Evolutionary conservation across 345 rosid species (phyloP).

Genomic region (Cardamine chenopodiifolia): DNA sequence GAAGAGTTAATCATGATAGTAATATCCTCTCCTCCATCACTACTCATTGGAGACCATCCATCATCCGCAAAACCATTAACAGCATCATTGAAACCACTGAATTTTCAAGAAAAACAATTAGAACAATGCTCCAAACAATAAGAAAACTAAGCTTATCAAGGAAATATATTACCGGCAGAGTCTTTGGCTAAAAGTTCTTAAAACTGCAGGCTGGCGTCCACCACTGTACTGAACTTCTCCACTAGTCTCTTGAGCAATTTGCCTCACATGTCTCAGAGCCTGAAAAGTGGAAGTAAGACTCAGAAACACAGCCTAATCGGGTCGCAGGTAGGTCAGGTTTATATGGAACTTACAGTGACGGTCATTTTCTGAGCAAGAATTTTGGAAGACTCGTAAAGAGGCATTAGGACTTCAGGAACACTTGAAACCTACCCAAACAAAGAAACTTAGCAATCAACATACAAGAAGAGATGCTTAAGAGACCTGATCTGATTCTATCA

Average conservation of each 20-base stretch:
- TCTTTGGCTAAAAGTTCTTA: slow-evolving; percentile 92
- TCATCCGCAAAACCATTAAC: slow-evolving; percentile 91
- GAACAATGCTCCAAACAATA: background rate
- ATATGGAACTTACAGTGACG: slow-evolving; percentile 59
- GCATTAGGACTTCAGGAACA: slow-evolving; percentile 94
- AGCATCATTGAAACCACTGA: slow-evolving; percentile 94
- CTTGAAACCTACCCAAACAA: slow-evolving; percentile 68
- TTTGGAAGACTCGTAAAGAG: slow-evolving; percentile 92
- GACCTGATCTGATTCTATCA: background rate
- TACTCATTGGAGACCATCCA: slow-evolving; percentile 89
- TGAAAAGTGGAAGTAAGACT: slow-evolving; percentile 35
- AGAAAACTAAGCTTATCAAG: background rate
- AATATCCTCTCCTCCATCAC: slow-evolving; percentile 89
- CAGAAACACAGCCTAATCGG: background rate
- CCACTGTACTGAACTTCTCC: slow-evolving; percentile 94
- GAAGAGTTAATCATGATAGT: slow-evolving; percentile 78
- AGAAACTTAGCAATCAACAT: background rate
- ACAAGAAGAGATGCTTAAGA: background rate
- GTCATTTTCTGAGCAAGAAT: slow-evolving; percentile 96
- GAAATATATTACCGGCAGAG: slow-evolving; percentile 64
- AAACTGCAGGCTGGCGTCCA: slow-evolving; percentile 94
- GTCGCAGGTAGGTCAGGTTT: background rate
- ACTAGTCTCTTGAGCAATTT: slow-evolving; percentile 88
- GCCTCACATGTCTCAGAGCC: slow-evolving; percentile 85
- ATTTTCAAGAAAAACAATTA: slow-evolving; percentile 24